Conservation (phyloP, 345 rosid genomes). For the Ceriops zippeliana region DNA sequence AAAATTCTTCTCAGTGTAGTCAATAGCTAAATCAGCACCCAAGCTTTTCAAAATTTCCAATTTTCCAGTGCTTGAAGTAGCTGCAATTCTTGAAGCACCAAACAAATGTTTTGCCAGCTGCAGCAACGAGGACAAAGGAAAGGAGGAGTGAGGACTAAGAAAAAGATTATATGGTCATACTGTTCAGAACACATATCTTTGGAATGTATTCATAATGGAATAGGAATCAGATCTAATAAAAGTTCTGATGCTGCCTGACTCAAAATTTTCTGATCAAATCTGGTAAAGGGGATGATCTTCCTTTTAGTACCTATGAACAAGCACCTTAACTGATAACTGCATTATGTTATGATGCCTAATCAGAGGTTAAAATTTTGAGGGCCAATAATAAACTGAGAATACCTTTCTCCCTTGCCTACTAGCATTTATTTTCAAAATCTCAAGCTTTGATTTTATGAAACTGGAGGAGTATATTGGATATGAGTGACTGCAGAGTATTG, state of each 20-base stretch:
- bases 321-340: no score
- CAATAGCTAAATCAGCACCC: conserved; percentile 86
- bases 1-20: conserved; percentile 78
- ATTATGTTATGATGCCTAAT: no score
- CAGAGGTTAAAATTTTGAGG: no score
- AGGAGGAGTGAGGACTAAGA: background rate
- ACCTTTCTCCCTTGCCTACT: no score
- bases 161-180: background rate
- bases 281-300: no score
- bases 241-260: background rate
- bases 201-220: no score
- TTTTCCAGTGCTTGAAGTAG: conserved; percentile 79
- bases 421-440: no score
- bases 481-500: background rate
- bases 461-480: background rate
- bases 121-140: conserved; percentile 10
- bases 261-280: no score
- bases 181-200: background rate
- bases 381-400: no score
- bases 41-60: conserved; percentile 65
- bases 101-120: conserved; percentile 89
- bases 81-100: conserved; percentile 81
- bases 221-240: background rate
- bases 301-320: no score
- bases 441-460: no score